Evolutionary conservation across 345 rosid genomes (phyloP), one percentile per base, ranked within the genome.

Genomic region (Syzygium aromaticum): DNA sequence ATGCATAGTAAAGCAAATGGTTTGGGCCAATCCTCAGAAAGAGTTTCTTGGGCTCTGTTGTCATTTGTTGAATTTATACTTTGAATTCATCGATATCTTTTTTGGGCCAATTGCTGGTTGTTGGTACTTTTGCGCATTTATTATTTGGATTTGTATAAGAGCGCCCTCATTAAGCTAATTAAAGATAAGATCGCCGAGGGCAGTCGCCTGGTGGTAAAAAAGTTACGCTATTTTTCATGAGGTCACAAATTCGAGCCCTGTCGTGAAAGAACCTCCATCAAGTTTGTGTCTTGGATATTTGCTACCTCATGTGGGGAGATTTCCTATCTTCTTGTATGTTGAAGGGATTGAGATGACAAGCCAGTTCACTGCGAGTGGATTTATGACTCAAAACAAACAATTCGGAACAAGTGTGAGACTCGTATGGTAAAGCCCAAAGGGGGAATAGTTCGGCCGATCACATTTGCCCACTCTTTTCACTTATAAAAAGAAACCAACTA

Each of bases 341-440:
- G 2, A 19, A 73, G 25, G 14, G 25, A 73, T 0, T 73, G 3
- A 0, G 11, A 0, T 33, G 2, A 73, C 3, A 21, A 38, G 25
- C 14, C 10, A 1, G 2, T 33, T 73, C 7, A 33, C 10, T 19
- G 5, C 9, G 43, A 73, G 49, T 73, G 7, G 7, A 33, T 1
- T 73, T 73, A 33, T 33, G 7, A 0, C 3, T 73, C 25, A 33
- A 73, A 33, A 5, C 3, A 1, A 33, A 33, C 2, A 2, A 1
- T 67, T 15, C 13, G 21, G 3, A 67, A 3, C 0, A 2, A 1
- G 40, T 17, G 11, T 8, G 38, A 67, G 11, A 67, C 13, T 6
- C 13, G 8, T 8, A 67, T 33, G 3, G 9, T 73, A 19, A 33
- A 73, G 43, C 49, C 7, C 21, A 33, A 33, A 67, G 3, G 23